phyloP scores from a whole-genome alignment of 2,329 filamentous ascomycete species.

The Rhynchosporium graminicola region DNA sequence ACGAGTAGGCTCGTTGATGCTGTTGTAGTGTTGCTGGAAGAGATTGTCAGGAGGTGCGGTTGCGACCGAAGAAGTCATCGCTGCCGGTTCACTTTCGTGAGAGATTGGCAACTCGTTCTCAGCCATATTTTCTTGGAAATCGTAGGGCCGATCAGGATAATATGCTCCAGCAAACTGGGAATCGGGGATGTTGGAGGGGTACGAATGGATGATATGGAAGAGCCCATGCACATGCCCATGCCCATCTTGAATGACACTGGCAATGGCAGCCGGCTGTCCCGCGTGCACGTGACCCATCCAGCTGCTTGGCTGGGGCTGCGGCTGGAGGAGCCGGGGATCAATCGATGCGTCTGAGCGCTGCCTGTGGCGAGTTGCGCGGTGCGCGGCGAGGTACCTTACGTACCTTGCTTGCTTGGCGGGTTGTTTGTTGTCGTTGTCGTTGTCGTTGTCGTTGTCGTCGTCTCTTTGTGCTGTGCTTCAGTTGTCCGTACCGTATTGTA shows the following conservation, averaged over 20 bases:
- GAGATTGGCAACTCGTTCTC: slow-evolving; percentile 41
- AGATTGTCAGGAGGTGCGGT: slow-evolving; percentile 13
- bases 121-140: slow-evolving; percentile 19
- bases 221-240: neutral
- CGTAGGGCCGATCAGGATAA: neutral
- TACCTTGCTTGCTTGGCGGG: too few relatives aligned
- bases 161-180: neutral
- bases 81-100: slow-evolving; percentile 33
- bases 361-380: too few relatives aligned
- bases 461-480: too few relatives aligned
- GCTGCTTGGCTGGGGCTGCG: neutral
- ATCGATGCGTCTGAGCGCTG: too few relatives aligned
- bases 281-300: neutral
- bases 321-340: neutral
- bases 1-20: slow-evolving; percentile 24
- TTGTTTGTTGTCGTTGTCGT: too few relatives aligned
- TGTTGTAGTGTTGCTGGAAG: neutral
- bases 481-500: too few relatives aligned
- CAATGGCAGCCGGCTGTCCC: too few relatives aligned
- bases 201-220: neutral
- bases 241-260: too few relatives aligned
- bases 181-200: neutral
- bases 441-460: too few relatives aligned
- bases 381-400: too few relatives aligned
- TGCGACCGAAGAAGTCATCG: slow-evolving; percentile 42